Base-by-base conservation (phyloP, 164 flowering plant genomes). In the Vitis rupestris region DNA sequence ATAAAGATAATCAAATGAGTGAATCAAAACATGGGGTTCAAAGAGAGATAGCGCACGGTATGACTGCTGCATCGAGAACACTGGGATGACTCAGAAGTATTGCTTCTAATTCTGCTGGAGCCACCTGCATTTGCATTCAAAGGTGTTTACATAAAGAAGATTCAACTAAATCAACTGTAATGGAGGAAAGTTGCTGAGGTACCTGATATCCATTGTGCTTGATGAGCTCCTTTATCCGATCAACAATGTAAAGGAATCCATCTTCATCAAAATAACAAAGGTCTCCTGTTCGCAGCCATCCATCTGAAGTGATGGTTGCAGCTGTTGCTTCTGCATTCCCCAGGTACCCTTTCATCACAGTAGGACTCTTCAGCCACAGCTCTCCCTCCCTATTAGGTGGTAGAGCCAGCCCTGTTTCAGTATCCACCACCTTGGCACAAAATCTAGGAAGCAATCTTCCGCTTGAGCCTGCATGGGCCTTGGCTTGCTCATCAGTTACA, bases 181-280 rank as follows among this genome's bases (percentile, higher is more conserved):
- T 37, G 44, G 44, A 0, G 6, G 6, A 2, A 2, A 37, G 44
- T 37, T 37, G 44, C 44, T 37, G 7, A 37, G 44, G 4, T 37
- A 61, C 92, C 89, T 91, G 94, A 73, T 83, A 91, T 1, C 91
- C 97, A 64, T 91, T 87, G 69, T 89, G 86, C 81, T 91, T 91
- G 67, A 89, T 91, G 17, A 91, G 86, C 70, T 91, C 97, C 82
- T 89, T 91, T 15, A 89, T 81, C 69, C 94, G 53, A 73, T 89
- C 97, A 50, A 91, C 94, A 12, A 91, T 71, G 68, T 81, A 85
- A 9, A 89, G 57, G 65, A 61, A 84, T 2, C 94, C 94, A 61
- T 88, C 85, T 13, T 66, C 78, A 67, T 91, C 92, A 60, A 91
- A 75, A 64, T 84, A 89, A 61, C 94, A 72, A 23, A 91, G 83